phyloP scores from a whole-genome alignment of 108 stramenopile genomes.

The Nitzschia sp. region DNA sequence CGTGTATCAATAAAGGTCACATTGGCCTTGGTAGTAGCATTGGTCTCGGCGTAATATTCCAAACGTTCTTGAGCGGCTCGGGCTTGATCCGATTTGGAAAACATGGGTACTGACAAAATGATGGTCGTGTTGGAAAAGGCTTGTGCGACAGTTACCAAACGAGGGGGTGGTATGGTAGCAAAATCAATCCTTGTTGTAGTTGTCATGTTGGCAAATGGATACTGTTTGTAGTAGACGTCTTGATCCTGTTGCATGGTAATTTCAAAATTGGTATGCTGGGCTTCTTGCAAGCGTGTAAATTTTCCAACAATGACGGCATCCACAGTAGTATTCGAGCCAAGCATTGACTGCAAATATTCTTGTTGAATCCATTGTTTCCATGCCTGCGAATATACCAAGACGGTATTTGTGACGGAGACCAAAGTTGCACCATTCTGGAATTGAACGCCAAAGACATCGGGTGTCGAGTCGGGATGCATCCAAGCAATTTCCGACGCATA shows the following conservation, averaged over 20 bases:
- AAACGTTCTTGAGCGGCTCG: conserved; percentile 7
- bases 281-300: conserved; percentile 22
- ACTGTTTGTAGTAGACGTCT: neutral
- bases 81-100: conserved; percentile 10
- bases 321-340: conserved; percentile 1
- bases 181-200: conserved; percentile 17
- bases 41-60: neutral
- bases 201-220: neutral
- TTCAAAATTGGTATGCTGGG: conserved; percentile 28
- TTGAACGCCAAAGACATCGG: conserved; percentile 14
- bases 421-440: conserved; percentile 28
- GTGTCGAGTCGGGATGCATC: neutral
- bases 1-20: conserved; percentile 22
- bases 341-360: conserved; percentile 6
- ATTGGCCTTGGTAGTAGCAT: neutral
- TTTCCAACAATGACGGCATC: conserved; percentile 34
- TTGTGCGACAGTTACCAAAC: conserved; percentile 14
- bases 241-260: conserved; percentile 24
- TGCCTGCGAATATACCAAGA: conserved; percentile 20
- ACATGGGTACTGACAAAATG: conserved; percentile 34
- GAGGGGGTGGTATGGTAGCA: conserved; percentile 23
- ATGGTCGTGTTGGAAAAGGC: neutral
- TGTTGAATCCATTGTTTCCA: conserved; percentile 17
- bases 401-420: conserved; percentile 28
- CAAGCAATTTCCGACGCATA: conserved; percentile 5